Conservation (phyloP, 805 yeast species). For the Geotrichum ghanense region DNA sequence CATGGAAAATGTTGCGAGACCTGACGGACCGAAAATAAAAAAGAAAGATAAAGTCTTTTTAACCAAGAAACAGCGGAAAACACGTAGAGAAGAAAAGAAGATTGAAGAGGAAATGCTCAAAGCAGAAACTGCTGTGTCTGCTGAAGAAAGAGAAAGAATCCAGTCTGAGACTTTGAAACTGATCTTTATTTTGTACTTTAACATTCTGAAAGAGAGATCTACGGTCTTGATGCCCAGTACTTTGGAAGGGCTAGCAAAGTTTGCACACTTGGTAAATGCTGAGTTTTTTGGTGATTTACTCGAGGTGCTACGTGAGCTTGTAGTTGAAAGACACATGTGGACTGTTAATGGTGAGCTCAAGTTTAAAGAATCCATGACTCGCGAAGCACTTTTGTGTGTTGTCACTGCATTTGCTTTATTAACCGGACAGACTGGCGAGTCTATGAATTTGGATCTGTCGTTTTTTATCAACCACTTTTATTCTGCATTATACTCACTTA, state of each 20-base stretch:
- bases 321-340: conserved; percentile 37
- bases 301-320: conserved; percentile 77
- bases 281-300: conserved; percentile 88
- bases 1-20: conserved; percentile 34
- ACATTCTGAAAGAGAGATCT: conserved; percentile 54
- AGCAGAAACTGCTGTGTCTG: conserved; percentile 81
- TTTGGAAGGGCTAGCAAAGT: conserved; percentile 80
- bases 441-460: conserved; percentile 70
- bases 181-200: conserved; percentile 63
- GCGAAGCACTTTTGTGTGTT: conserved; percentile 71
- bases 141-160: conserved; percentile 72
- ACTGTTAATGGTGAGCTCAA: conserved; percentile 37
- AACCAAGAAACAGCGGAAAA: conserved; percentile 82
- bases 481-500: conserved; percentile 50
- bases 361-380: conserved; percentile 28
- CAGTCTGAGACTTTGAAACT: conserved; percentile 77
- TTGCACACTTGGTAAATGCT: conserved; percentile 85
- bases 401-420: conserved; percentile 85
- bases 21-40: conserved; percentile 35
- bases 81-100: conserved; percentile 70
- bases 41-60: conserved; percentile 87
- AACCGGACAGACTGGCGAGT: conserved; percentile 59
- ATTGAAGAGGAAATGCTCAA: conserved; percentile 82
- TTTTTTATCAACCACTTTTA: conserved; percentile 71
- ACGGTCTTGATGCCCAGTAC: conserved; percentile 71